These are phyloP conservation scores for Rhinocladiella mackenziei DNA, from an alignment of 2,329 filamentous ascomycete species.

Conservation along the genomic window DNA sequence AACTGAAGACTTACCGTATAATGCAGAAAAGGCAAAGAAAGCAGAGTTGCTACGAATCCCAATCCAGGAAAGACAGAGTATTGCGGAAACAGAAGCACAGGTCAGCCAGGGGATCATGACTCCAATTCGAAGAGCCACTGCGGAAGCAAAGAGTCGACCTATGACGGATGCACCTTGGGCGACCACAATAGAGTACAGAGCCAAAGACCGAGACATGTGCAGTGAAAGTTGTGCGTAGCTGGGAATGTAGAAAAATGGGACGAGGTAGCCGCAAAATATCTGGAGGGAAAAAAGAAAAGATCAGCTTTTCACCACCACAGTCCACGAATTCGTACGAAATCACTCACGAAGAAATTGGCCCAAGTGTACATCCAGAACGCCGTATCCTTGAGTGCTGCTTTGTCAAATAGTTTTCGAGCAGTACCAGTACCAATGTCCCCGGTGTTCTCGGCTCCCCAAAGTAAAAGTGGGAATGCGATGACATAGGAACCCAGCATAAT, in stretches of 20 bases:
- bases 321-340: too few relatives aligned
- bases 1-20: constrained; percentile 46
- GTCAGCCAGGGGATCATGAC: constrained; percentile 55
- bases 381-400: constrained; percentile 43
- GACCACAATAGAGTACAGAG: constrained; percentile 58
- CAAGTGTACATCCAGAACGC: constrained; percentile 41
- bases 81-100: constrained; percentile 36
- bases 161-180: constrained; percentile 56
- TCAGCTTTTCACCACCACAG: neutral
- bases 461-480: constrained; percentile 31
- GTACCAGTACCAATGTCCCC: constrained; percentile 38
- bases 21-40: constrained; percentile 56
- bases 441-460: constrained; percentile 26
- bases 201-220: constrained; percentile 36
- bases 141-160: constrained; percentile 53
- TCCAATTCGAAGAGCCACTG: constrained; percentile 53
- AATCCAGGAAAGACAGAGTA: constrained; percentile 52
- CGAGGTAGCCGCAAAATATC: constrained; percentile 46
- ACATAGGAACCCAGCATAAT: constrained; percentile 33
- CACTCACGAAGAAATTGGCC: constrained; percentile 33
- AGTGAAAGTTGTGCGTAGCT: constrained; percentile 35
- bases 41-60: constrained; percentile 45
- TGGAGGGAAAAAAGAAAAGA: constrained; percentile 3
- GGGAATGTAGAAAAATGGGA: constrained; percentile 44
- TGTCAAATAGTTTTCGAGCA: constrained; percentile 44